Evolutionary conservation across 1,284 basidiomycete species (phyloP).

Genomic region (Heliocybe sulcata): DNA sequence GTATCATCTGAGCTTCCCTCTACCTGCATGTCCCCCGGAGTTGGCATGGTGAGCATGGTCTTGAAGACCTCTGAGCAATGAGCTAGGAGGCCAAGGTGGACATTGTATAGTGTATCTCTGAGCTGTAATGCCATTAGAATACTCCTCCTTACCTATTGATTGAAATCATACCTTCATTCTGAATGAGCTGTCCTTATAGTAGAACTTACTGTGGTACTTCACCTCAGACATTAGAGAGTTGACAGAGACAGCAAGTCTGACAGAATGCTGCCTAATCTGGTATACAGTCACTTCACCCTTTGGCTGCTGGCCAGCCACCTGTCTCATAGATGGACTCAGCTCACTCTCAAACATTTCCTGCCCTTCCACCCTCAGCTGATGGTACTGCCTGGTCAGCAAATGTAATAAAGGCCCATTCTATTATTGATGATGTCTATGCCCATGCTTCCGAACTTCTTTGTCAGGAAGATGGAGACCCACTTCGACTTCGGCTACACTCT

Average conservation of each 20-base stretch:
- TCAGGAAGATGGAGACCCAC: conserved; percentile 5
- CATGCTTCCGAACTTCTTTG: not conserved
- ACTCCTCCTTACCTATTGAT: not conserved
- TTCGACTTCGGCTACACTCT: conserved; percentile 3
- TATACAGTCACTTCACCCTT: too few species aligned
- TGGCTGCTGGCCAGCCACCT: too few species aligned
- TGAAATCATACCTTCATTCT: not conserved
- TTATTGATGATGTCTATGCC: not conserved
- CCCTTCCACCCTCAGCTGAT: not conserved
- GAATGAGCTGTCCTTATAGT: not conserved
- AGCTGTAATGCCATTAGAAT: not conserved
- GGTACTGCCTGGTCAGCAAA: not conserved
- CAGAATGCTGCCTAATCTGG: not conserved
- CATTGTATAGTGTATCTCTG: not conserved
- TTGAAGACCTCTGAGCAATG: not conserved
- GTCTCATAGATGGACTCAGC: not conserved
- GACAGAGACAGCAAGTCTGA: not conserved
- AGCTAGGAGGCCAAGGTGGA: not conserved
- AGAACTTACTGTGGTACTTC: not conserved
- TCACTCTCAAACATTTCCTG: not conserved
- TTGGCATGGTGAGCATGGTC: not conserved
- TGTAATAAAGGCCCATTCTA: not conserved
- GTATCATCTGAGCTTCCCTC: not conserved
- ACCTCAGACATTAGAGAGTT: not conserved
- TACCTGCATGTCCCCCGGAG: not conserved